A percentile compares a stretch with the other conserved stretches of the same genome.
Evolutionary conservation across 768 basidiomycete species (phyloP).

Genomic region (Ramaria sp.): DNA sequence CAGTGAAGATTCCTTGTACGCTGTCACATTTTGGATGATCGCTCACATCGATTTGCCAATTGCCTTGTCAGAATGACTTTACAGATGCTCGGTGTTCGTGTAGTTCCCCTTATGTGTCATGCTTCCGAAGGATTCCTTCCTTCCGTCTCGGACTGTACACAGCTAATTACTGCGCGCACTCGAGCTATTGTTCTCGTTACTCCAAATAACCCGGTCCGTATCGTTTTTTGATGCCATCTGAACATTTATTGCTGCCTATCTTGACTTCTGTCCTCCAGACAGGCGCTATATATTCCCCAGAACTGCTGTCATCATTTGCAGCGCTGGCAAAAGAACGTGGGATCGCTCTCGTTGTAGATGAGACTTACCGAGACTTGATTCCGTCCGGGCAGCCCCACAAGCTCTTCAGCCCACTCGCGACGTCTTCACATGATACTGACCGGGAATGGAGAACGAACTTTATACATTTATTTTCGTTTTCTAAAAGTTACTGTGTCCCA

Average conservation of each 20-base stretch:
- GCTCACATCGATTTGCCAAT: conserved; percentile 4
- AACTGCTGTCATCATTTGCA: conserved; percentile 47
- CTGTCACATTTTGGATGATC: conserved; percentile 4
- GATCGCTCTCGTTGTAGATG: conserved; percentile 70
- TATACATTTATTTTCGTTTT: conserved; percentile 70
- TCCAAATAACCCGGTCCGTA: conserved; percentile 60
- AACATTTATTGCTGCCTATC: background rate
- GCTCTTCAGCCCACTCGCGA: conserved; percentile 32
- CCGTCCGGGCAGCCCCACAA: conserved; percentile 36
- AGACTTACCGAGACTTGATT: conserved; percentile 80
- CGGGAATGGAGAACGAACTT: conserved; percentile 49
- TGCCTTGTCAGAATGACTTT: conserved; percentile 47
- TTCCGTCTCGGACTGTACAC: conserved; percentile 35
- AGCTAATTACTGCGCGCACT: conserved; percentile 45
- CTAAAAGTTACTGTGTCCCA: conserved; percentile 72
- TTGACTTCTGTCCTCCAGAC: conserved; percentile 29
- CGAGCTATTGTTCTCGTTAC: conserved; percentile 65
- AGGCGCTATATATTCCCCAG: conserved; percentile 54
- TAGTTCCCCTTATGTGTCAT: conserved; percentile 42
- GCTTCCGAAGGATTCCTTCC: conserved; percentile 50
- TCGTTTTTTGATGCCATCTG: background rate
- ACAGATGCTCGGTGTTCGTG: conserved; percentile 47
- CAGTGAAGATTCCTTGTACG: conserved; percentile 27
- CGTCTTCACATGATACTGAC: background rate
- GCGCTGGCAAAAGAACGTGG: conserved; percentile 40